These are phyloP conservation scores for Chaetothyriales sp. DNA, from an alignment of 2,329 filamentous ascomycete species.

Conservation along the genomic window DNA sequence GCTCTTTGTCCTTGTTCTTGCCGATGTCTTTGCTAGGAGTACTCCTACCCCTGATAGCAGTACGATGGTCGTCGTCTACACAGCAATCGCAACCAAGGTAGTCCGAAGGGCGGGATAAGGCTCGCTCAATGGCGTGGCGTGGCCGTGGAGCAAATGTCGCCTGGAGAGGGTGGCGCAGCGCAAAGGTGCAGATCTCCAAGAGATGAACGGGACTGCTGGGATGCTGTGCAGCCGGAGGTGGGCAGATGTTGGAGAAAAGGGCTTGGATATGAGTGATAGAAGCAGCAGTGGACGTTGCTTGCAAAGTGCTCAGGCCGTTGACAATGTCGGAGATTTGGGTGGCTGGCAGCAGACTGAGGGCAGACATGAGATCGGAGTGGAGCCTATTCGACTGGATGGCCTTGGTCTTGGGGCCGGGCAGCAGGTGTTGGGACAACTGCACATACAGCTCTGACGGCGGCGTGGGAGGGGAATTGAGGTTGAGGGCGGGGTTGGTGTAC, in stretches of 20 bases:
- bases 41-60: neutral
- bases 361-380: neutral
- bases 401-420: neutral
- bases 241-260: neutral
- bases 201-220: slow-evolving; percentile 23
- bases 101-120: slow-evolving; percentile 45
- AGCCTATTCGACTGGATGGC: neutral
- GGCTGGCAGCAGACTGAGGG: neutral
- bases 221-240: neutral
- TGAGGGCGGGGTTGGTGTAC: neutral
- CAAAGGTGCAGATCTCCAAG: slow-evolving; percentile 45
- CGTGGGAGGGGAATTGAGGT: neutral
- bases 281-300: neutral
- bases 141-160: slow-evolving; percentile 46
- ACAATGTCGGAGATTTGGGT: neutral
- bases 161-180: slow-evolving; percentile 42
- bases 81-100: slow-evolving; percentile 46
- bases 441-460: neutral
- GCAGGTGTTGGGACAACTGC: neutral
- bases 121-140: slow-evolving; percentile 46
- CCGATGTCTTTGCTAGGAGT: neutral
- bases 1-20: slow-evolving; percentile 19
- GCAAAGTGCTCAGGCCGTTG: neutral
- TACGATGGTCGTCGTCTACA: neutral
- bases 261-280: neutral